These are phyloP conservation scores for Tephrocybe sp. DNA, from an alignment of 768 basidiomycete species.

Conservation along the genomic window DNA sequence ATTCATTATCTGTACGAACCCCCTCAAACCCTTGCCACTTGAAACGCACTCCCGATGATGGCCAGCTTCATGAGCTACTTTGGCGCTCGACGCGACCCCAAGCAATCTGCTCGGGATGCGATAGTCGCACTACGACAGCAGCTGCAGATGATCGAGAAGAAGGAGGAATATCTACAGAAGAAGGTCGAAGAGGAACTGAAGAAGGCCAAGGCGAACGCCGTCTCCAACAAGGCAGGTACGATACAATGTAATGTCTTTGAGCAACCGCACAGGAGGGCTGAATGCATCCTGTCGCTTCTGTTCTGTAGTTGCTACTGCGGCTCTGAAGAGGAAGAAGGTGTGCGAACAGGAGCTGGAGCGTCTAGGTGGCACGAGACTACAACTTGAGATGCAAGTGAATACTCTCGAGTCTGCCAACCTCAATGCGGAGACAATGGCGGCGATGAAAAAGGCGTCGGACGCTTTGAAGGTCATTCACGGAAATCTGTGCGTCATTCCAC, in stretches of 20 bases:
- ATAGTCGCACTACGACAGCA: slow-evolving; percentile 93
- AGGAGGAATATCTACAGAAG: slow-evolving; percentile 95
- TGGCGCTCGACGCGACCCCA: slow-evolving; percentile 78
- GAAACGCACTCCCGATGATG: slow-evolving; percentile 50
- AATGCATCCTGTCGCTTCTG: not conserved
- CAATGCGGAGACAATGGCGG: slow-evolving; percentile 95
- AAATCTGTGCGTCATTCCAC: slow-evolving; percentile 65
- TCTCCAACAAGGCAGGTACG: slow-evolving; percentile 91
- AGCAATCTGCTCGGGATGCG: slow-evolving; percentile 85
- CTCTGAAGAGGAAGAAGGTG: slow-evolving; percentile 91
- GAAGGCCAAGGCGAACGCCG: slow-evolving; percentile 92
- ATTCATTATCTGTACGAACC: slow-evolving; percentile 13
- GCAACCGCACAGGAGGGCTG: not conserved
- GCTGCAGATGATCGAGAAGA: slow-evolving; percentile 97
- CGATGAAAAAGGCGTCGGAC: slow-evolving; percentile 94
- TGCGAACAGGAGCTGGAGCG: slow-evolving; percentile 85
- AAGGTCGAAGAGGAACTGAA: slow-evolving; percentile 93
- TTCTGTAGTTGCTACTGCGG: slow-evolving; percentile 76
- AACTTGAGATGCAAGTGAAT: slow-evolving; percentile 95
- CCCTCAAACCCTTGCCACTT: slow-evolving; percentile 3
- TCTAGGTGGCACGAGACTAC: slow-evolving; percentile 81
- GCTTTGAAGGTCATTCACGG: slow-evolving; percentile 90
- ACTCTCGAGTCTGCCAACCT: slow-evolving; percentile 97
- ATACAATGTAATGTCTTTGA: slow-evolving; percentile 22
- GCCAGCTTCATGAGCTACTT: slow-evolving; percentile 86